phyloP scores from a whole-genome alignment of 345 rosid genomes.

The Arabis hirsuta region DNA sequence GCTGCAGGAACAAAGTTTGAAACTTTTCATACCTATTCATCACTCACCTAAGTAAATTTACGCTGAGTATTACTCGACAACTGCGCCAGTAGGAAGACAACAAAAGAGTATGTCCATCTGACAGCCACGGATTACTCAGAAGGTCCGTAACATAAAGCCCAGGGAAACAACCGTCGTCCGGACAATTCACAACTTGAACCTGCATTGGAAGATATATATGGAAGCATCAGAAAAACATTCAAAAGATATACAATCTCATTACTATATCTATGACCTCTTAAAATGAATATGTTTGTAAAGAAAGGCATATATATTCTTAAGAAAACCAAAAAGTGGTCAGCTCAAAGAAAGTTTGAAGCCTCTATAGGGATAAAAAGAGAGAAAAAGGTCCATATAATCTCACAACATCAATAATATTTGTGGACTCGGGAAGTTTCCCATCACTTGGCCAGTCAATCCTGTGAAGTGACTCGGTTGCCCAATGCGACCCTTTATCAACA shows the following conservation, averaged over 20 bases:
- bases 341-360: background rate
- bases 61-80: conserved; percentile 67
- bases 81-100: conserved; percentile 78
- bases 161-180: conserved; percentile 80
- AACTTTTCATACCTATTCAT: conserved; percentile 19
- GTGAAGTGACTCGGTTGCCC: conserved; percentile 76
- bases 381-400: conserved; percentile 33
- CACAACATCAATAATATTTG: conserved; percentile 73
- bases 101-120: conserved; percentile 82
- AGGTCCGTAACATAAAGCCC: conserved; percentile 70
- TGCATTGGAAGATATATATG: conserved; percentile 43
- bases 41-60: conserved; percentile 67
- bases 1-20: background rate
- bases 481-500: conserved; percentile 81
- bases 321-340: background rate
- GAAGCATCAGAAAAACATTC: conserved; percentile 14
- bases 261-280: background rate
- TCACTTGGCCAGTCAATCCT: conserved; percentile 75
- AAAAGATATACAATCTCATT: conserved; percentile 1
- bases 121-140: conserved; percentile 79
- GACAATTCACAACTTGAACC: conserved; percentile 70
- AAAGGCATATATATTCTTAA: conserved; percentile 14
- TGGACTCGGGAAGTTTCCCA: conserved; percentile 48
- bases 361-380: conserved; percentile 4
- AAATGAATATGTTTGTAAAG: background rate